Conservation (phyloP, 2,329 filamentous ascomycete genomes). For the Calonectria pseudoreteaudii region DNA sequence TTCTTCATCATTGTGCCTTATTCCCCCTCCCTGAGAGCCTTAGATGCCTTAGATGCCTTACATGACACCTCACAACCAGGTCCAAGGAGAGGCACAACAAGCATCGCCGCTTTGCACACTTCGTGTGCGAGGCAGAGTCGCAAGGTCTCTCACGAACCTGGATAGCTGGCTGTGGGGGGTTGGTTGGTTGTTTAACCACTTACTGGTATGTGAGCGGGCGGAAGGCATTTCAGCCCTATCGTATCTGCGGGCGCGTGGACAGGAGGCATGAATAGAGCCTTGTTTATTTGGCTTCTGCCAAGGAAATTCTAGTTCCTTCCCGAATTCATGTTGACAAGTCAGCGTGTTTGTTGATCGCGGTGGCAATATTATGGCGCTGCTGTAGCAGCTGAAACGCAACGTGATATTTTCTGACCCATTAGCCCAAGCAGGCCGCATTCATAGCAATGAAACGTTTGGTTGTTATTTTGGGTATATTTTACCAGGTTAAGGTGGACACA, state of each 20-base stretch:
- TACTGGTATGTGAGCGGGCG: background rate
- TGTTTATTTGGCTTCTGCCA: slow-evolving; percentile 2
- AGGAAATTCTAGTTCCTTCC: background rate
- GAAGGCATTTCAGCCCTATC: slow-evolving; percentile 10
- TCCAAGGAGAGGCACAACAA: background rate
- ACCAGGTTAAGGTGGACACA: background rate
- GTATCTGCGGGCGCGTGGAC: slow-evolving; percentile 11
- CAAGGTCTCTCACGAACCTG: background rate
- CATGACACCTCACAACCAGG: background rate
- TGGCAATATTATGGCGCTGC: background rate
- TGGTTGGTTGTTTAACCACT: background rate
- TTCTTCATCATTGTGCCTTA: background rate
- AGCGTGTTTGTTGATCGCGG: background rate
- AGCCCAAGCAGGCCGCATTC: background rate
- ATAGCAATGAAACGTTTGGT: background rate
- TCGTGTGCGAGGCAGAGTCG: background rate
- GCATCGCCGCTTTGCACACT: background rate
- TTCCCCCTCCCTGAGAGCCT: background rate
- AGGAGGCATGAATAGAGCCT: background rate
- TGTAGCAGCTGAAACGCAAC: background rate
- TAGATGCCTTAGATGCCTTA: background rate
- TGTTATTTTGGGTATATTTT: background rate
- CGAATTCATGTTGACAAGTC: background rate
- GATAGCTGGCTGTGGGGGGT: background rate
- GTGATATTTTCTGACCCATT: background rate